Conservation (phyloP, 1,284 basidiomycete species). For the Puccinia novopanici region DNA sequence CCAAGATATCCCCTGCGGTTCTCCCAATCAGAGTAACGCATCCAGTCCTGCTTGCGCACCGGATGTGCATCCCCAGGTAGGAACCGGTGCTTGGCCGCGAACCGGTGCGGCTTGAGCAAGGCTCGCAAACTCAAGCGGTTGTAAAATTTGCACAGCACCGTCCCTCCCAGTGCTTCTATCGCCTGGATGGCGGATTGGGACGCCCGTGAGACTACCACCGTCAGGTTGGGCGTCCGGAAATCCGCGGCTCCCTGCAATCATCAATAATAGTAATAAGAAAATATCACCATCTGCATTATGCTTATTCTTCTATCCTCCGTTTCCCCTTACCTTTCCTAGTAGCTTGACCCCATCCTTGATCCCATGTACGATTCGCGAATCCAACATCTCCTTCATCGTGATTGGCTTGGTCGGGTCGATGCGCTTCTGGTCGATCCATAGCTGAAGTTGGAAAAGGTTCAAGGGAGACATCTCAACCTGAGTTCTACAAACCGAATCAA, state of each 20-base stretch:
- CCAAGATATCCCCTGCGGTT: constrained; percentile 48
- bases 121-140: constrained; percentile 81
- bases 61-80: constrained; percentile 41
- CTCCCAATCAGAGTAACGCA: constrained; percentile 48
- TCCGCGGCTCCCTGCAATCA: constrained; percentile 67
- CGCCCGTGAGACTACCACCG: constrained; percentile 80
- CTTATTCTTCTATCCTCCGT: not conserved
- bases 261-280: constrained; percentile 9
- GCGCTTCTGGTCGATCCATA: constrained; percentile 84
- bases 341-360: constrained; percentile 88
- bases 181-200: constrained; percentile 82
- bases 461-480: constrained; percentile 76
- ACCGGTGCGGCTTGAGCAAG: constrained; percentile 66
- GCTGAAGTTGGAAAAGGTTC: constrained; percentile 82
- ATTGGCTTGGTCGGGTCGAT: constrained; percentile 80
- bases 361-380: constrained; percentile 83
- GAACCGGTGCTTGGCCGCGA: constrained; percentile 44
- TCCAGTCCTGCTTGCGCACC: constrained; percentile 43
- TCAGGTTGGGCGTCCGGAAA: constrained; percentile 70
- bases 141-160: constrained; percentile 87
- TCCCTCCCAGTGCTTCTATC: constrained; percentile 78
- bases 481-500: constrained; percentile 60
- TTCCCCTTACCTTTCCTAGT: constrained; percentile 70
- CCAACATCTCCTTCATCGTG: constrained; percentile 78
- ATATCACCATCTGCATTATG: constrained; percentile 52